phyloP scores from a whole-genome alignment of 1,139 yeast genomes.

The Zygosaccharomyces sapae region DNA sequence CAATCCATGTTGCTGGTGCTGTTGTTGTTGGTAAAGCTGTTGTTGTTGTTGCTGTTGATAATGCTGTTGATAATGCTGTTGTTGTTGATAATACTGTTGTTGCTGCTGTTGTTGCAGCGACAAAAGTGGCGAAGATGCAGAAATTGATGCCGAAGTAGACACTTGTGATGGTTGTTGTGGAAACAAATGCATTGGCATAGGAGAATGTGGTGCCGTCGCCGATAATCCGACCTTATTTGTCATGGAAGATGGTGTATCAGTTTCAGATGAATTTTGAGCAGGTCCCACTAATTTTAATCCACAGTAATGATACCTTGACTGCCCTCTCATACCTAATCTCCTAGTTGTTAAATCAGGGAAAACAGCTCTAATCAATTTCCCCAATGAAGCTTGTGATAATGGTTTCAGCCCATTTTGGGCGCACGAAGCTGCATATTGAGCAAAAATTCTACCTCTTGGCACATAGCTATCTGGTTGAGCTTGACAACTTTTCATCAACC shows the following conservation, averaged over 20 bases:
- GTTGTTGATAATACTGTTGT: not conserved
- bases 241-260: not conserved
- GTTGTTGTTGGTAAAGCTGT: not conserved
- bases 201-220: not conserved
- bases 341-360: constrained; percentile 77
- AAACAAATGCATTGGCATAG: not conserved
- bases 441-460: constrained; percentile 78
- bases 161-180: not conserved
- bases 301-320: constrained; percentile 86
- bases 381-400: constrained; percentile 84
- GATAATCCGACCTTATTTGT: not conserved
- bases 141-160: too few species aligned
- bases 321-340: constrained; percentile 84
- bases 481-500: constrained; percentile 71
- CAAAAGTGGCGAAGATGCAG: too few species aligned
- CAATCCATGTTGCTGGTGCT: not conserved
- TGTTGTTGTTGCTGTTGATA: not conserved
- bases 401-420: constrained; percentile 65
- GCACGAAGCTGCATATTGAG: constrained; percentile 72
- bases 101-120: not conserved
- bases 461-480: constrained; percentile 65
- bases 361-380: constrained; percentile 69
- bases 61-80: not conserved
- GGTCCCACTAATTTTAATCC: constrained; percentile 56
- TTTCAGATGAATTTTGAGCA: not conserved